Conservation (phyloP, 352 stramenopile species). For the Pythium catenulatum region DNA sequence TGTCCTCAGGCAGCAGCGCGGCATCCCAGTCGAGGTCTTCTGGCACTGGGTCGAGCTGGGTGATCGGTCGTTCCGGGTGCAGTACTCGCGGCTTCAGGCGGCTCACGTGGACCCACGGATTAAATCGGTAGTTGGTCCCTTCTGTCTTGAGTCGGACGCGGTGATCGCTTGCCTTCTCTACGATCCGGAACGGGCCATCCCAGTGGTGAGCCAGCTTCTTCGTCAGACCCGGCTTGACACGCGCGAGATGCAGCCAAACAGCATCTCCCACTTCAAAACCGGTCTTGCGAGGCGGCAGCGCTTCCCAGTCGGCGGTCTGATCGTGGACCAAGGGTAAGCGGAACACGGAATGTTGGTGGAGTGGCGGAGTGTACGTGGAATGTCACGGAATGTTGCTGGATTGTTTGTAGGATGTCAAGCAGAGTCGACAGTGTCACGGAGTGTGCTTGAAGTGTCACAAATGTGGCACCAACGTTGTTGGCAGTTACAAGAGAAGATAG, state of each 20-base stretch:
- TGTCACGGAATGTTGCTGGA: too few relatives aligned
- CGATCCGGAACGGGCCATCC: constrained; percentile 42
- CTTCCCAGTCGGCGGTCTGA: neutral
- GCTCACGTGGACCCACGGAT: constrained; percentile 33
- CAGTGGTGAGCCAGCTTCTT: constrained; percentile 30
- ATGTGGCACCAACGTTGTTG: too few relatives aligned
- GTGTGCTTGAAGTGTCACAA: too few relatives aligned
- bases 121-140: constrained; percentile 8
- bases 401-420: too few relatives aligned
- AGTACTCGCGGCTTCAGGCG: constrained; percentile 22
- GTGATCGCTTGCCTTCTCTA: constrained; percentile 7
- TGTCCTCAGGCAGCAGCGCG: constrained; percentile 50
- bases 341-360: too few relatives aligned
- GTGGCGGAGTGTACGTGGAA: too few relatives aligned
- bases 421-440: too few relatives aligned
- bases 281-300: neutral
- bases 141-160: neutral
- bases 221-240: constrained; percentile 17
- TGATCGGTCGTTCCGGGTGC: neutral
- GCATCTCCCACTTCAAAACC: constrained; percentile 31
- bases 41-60: neutral
- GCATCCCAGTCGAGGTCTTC: constrained; percentile 31
- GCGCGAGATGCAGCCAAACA: constrained; percentile 39
- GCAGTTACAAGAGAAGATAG: too few relatives aligned
- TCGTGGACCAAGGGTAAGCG: too few relatives aligned